Evolutionary conservation across 805 yeast species (phyloP).

Genomic region (Cyberlindnera suaveolens): DNA sequence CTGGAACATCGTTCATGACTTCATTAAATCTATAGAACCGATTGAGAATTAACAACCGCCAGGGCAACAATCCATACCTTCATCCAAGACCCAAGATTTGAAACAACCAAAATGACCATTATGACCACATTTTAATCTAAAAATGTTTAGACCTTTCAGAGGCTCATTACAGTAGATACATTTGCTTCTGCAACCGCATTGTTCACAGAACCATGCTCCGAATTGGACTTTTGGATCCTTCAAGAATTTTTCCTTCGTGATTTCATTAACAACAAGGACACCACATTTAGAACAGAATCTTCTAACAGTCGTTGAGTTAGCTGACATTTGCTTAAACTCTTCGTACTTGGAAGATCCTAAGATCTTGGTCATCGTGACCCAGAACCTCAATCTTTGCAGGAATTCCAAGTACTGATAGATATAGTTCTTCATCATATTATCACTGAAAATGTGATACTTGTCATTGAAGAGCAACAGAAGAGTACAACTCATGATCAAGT

Average conservation of each 20-base stretch:
- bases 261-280: slow-evolving; percentile 53
- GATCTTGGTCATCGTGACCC: slow-evolving; percentile 52
- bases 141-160: slow-evolving; percentile 61
- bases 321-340: slow-evolving; percentile 21
- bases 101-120: slow-evolving; percentile 80
- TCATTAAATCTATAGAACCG: slow-evolving; percentile 30
- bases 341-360: slow-evolving; percentile 33
- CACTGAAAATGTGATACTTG: slow-evolving; percentile 27
- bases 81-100: slow-evolving; percentile 66
- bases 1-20: slow-evolving; percentile 64
- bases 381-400: slow-evolving; percentile 43
- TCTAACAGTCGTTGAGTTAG: slow-evolving; percentile 33
- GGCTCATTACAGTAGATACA: slow-evolving; percentile 79
- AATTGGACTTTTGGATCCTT: slow-evolving; percentile 32
- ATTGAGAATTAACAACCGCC: slow-evolving; percentile 38
- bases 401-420: slow-evolving; percentile 47
- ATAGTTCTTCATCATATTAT: slow-evolving; percentile 45
- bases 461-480: slow-evolving; percentile 48
- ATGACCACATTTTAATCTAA: slow-evolving; percentile 73
- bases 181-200: slow-evolving; percentile 41
- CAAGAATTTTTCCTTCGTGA: slow-evolving; percentile 34
- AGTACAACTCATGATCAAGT: slow-evolving; percentile 53
- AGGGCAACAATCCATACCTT: slow-evolving; percentile 68
- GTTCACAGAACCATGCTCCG: slow-evolving; percentile 85
- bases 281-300: slow-evolving; percentile 60